Conservation (phyloP, 768 basidiomycete species). For the Suillus bovinus region DNA sequence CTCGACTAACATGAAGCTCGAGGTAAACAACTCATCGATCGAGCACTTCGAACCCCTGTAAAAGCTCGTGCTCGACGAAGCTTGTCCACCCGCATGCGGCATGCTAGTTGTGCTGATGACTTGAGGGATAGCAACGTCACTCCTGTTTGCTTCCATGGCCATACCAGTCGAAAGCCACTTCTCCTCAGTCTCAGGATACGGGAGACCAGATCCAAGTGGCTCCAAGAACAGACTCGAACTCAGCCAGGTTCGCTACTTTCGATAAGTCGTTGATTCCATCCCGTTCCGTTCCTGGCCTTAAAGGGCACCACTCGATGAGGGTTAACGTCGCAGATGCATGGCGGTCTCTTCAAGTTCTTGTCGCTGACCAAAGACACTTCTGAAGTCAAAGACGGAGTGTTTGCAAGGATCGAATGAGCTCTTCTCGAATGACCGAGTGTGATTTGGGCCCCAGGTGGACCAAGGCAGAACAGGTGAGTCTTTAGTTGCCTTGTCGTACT, state of each 20-base stretch:
- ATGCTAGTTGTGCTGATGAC: not conserved
- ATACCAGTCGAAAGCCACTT: not conserved
- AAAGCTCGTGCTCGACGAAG: not conserved
- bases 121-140: not conserved
- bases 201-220: not conserved
- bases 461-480: not conserved
- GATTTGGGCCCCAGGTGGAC: not conserved
- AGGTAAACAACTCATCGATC: not conserved
- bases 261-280: not conserved
- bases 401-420: not conserved
- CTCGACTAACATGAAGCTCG: not conserved
- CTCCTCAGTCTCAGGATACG: not conserved
- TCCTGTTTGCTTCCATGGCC: not conserved
- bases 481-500: not conserved
- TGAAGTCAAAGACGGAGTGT: not conserved
- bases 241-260: not conserved
- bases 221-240: not conserved
- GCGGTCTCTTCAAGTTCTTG: not conserved
- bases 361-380: not conserved
- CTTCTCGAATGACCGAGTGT: not conserved
- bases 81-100: not conserved
- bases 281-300: not conserved
- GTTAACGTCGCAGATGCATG: conserved; percentile 1
- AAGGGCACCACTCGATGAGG: not conserved
- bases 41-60: not conserved